Conservation (phyloP, 805 yeast species). For the Myxozyma kluyveri region DNA sequence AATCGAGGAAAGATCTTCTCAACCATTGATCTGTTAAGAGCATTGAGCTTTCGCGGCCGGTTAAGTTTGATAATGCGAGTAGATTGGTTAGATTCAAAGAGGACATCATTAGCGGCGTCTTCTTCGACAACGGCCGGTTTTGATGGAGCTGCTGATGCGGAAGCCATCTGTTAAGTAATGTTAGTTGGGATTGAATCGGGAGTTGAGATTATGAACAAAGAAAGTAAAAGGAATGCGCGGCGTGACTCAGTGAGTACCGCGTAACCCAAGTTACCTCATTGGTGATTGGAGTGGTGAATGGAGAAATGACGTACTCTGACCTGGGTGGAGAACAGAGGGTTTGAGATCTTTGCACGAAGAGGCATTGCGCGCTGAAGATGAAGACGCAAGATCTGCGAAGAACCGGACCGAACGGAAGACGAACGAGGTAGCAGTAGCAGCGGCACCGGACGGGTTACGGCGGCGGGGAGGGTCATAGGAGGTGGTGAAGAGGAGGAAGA, state of each 20-base stretch:
- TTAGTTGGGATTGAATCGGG: neutral
- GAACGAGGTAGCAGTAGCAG: slow-evolving; percentile 7
- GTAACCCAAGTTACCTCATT: too few species aligned
- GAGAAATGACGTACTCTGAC: slow-evolving; percentile 11
- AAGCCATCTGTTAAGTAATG: slow-evolving; percentile 3
- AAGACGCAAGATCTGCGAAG: too few species aligned
- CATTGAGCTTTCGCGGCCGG: slow-evolving; percentile 80
- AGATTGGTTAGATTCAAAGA: slow-evolving; percentile 58
- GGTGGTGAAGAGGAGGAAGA: slow-evolving; percentile 30
- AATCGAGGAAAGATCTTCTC: slow-evolving; percentile 67
- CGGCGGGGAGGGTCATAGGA: slow-evolving; percentile 31
- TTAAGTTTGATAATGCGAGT: slow-evolving; percentile 75
- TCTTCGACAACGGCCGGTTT: slow-evolving; percentile 2
- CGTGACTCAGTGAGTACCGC: neutral
- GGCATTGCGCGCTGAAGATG: too few species aligned
- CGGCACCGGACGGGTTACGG: neutral
- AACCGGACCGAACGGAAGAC: slow-evolving; percentile 1
- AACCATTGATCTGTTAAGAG: slow-evolving; percentile 76
- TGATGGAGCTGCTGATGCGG: slow-evolving; percentile 4
- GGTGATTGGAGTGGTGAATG: too few species aligned
- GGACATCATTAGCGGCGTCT: slow-evolving; percentile 63
- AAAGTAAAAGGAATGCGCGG: neutral
- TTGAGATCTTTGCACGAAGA: slow-evolving; percentile 25
- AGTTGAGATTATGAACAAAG: neutral
- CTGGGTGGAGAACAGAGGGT: slow-evolving; percentile 8